These are phyloP conservation scores for Corinectria fuckeliana DNA, from an alignment of 2,329 filamentous ascomycete genomes.

Conservation along the genomic window DNA sequence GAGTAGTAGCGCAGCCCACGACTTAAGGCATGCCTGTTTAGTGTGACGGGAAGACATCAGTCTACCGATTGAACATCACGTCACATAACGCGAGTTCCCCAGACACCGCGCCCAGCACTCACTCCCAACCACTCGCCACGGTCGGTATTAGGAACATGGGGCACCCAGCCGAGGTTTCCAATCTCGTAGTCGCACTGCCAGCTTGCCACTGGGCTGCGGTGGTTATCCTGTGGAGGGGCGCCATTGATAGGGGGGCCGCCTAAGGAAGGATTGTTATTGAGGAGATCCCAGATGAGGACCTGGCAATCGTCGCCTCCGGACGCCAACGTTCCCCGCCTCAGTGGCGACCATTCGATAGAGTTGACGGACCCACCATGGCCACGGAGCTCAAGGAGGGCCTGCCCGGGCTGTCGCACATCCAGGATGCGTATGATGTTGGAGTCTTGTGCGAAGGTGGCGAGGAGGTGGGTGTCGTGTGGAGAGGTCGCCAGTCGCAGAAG, in stretches of 20 bases:
- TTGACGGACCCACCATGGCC: conserved; percentile 88
- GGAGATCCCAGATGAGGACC: conserved; percentile 91
- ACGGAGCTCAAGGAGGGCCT: conserved; percentile 90
- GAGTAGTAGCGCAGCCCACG: conserved; percentile 12
- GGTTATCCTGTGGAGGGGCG: conserved; percentile 59
- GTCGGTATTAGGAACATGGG: conserved; percentile 70
- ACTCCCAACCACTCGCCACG: conserved; percentile 85
- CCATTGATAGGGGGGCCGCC: conserved; percentile 54
- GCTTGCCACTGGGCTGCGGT: conserved; percentile 72
- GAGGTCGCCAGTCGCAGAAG: conserved; percentile 85
- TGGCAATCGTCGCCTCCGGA: conserved; percentile 92
- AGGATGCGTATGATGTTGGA: conserved; percentile 92
- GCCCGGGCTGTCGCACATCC: conserved; percentile 93
- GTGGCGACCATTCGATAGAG: conserved; percentile 94
- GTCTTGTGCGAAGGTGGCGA: conserved; percentile 96
- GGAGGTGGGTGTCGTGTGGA: conserved; percentile 91
- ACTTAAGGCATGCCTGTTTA: conserved; percentile 1
- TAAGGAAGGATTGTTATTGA: conserved; percentile 64
- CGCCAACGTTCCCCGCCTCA: conserved; percentile 83
- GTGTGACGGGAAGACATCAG: conserved; percentile 22
- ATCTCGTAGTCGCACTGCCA: conserved; percentile 91
- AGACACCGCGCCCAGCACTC: conserved; percentile 79
- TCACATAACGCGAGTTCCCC: conserved; percentile 67
- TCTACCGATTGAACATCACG: conserved; percentile 20
- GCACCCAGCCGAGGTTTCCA: conserved; percentile 84